phyloP scores from a whole-genome alignment of 2,329 filamentous ascomycete genomes.

The Coleophoma cylindrospora region DNA sequence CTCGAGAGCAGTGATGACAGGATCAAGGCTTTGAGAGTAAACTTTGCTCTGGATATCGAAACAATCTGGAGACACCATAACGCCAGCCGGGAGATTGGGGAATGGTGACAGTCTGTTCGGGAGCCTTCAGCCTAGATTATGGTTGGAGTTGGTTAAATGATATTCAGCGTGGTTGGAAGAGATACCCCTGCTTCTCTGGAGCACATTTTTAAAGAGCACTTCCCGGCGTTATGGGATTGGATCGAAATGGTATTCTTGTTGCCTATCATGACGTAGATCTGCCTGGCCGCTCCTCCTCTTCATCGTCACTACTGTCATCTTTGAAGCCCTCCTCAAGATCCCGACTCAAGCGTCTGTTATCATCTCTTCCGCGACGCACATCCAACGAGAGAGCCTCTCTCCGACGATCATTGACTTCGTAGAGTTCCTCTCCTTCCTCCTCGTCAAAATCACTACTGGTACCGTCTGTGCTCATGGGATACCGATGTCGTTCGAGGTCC shows the following conservation, averaged over 20 bases:
- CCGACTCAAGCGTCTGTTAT: slow-evolving; percentile 64
- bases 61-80: slow-evolving; percentile 19
- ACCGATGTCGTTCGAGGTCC: slow-evolving; percentile 33
- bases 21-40: slow-evolving; percentile 11
- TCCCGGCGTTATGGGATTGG: not conserved
- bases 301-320: slow-evolving; percentile 65
- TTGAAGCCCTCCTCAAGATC: slow-evolving; percentile 74
- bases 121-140: not conserved
- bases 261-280: slow-evolving; percentile 6
- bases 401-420: slow-evolving; percentile 45
- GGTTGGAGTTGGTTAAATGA: not conserved
- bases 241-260: not conserved
- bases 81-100: slow-evolving; percentile 22
- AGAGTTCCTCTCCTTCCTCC: slow-evolving; percentile 66
- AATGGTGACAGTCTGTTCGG: slow-evolving; percentile 9
- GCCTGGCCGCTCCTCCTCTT: slow-evolving; percentile 7
- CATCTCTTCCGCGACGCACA: slow-evolving; percentile 29
- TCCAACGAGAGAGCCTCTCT: slow-evolving; percentile 34
- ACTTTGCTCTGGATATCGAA: slow-evolving; percentile 11
- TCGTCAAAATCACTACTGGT: slow-evolving; percentile 51
- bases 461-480: slow-evolving; percentile 31
- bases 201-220: not conserved
- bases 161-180: not conserved
- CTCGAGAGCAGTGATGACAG: slow-evolving; percentile 10
- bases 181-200: not conserved